Base-by-base conservation (phyloP, 805 yeast species). In the Metschnikowia borealis region DNA sequence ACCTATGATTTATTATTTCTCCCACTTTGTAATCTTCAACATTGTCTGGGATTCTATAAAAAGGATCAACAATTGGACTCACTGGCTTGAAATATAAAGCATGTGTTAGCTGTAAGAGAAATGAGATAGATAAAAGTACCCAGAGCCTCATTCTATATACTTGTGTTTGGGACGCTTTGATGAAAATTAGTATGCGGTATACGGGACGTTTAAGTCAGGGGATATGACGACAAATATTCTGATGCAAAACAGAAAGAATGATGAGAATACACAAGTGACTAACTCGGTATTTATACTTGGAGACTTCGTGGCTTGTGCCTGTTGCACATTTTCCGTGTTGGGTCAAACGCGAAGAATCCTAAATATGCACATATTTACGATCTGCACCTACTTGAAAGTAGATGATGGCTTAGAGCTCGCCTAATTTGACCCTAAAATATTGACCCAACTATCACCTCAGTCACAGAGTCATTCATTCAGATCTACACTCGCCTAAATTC, bases 1-100 rank as follows among this genome's bases (percentile, higher is more conserved):
- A 33, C 20, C 58, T 32, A 20, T 18, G 38, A 6, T 44, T 37
- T 37, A 55, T 36, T 42, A 55, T 41, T 6, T 53, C 56, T 14
- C 58, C 58, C 18, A 35, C 44, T 5, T 37, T 34, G n/a, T 46
- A 50, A 8, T 44, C 34, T 3, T 45, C 40, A 8, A 53, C 23
- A 23, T 51, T 38, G 20, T 21, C 45, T 1, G 58, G 58, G 6
- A 36, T 36, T n/a, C 6, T n/a, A 31, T 55, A 55, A 42, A 55
- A 55, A 7, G 43, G 23, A 32, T 54, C 58, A 1, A 46, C 38
- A 10, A 32, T 14, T 6, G 58, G 58, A 35, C 46, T 44, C 26
- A 35, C 34, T 1, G 46, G 39, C 18, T 44, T 44, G 40, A 44
- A 13, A 23, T 35, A 44, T 10, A 35, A 1, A 15, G 46, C 46